Evolutionary conservation across 257 asterid species (phyloP).

Genomic region (Solanum rostratum): DNA sequence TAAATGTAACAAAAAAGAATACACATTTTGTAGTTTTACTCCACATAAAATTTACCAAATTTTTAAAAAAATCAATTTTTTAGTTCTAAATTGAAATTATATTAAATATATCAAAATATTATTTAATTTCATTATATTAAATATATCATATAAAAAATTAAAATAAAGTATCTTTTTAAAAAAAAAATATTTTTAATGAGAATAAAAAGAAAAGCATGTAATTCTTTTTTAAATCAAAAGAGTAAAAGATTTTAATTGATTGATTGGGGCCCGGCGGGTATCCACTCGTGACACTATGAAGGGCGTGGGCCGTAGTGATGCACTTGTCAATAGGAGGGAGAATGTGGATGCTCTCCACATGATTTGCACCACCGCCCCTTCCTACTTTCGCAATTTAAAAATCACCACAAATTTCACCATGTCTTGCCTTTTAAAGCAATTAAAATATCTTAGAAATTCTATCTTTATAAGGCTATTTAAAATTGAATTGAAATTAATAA

Average conservation of each 20-base stretch:
- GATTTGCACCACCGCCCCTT: slow-evolving; percentile 12
- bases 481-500: too few species aligned
- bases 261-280: not conserved
- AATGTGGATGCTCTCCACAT: slow-evolving; percentile 1
- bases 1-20: not conserved
- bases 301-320: not conserved
- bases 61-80: too few species aligned
- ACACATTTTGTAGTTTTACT: too few species aligned
- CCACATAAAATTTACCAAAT: too few species aligned
- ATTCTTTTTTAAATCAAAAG: too few species aligned
- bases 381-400: slow-evolving; percentile 2
- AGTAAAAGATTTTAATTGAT: not conserved
- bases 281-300: not conserved
- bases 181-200: too few species aligned
- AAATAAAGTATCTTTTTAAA: too few species aligned
- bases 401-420: slow-evolving; percentile 2
- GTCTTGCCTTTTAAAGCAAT: not conserved
- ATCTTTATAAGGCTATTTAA: not conserved
- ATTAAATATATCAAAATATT: too few species aligned
- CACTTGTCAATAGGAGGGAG: not conserved
- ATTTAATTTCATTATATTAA: too few species aligned
- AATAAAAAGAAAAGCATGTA: too few species aligned
- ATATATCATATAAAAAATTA: too few species aligned
- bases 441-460: not conserved
- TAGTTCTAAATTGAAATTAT: too few species aligned